Conservation (phyloP, 805 yeast species). For the Wickerhamomyces tratensis region DNA sequence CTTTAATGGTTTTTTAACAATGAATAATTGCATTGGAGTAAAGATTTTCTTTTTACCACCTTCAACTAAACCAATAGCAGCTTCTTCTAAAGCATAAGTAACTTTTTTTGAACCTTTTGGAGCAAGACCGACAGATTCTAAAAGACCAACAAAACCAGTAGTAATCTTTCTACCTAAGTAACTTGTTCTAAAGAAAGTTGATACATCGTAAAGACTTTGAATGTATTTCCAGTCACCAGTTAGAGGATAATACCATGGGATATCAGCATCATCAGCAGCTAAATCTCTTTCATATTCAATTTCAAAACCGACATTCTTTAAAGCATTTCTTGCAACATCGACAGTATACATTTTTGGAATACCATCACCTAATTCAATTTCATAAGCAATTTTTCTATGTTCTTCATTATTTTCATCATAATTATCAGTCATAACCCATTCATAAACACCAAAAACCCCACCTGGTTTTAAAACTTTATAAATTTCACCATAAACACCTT, state of each 20-base stretch:
- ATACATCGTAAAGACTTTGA: conserved; percentile 67
- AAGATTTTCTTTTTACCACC: conserved; percentile 88
- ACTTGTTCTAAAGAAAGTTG: conserved; percentile 85
- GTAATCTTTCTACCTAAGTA: conserved; percentile 79
- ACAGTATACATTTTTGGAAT: conserved; percentile 92
- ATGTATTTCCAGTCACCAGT: conserved; percentile 89
- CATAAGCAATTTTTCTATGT: conserved; percentile 92
- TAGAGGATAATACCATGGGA: conserved; percentile 98
- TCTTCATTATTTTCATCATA: conserved; percentile 81
- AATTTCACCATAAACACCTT: conserved; percentile 92
- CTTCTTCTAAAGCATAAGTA: conserved; percentile 89
- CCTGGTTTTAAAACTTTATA: conserved; percentile 96
- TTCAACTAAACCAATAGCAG: conserved; percentile 88
- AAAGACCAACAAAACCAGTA: conserved; percentile 64
- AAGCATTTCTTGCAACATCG: conserved; percentile 81
- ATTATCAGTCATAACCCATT: conserved; percentile 97
- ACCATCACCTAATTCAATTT: conserved; percentile 98
- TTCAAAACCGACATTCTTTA: conserved; percentile 80
- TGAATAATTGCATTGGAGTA: conserved; percentile 96
- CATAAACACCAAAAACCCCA: conserved; percentile 95
- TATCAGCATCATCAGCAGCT: conserved; percentile 70
- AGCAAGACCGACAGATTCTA: conserved; percentile 82
- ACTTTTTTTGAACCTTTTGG: conserved; percentile 90
- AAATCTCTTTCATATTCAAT: conserved; percentile 68
- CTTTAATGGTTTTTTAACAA: conserved; percentile 68